Base-by-base conservation (phyloP, 306 rosid genomes). In the Quercus alba region DNA sequence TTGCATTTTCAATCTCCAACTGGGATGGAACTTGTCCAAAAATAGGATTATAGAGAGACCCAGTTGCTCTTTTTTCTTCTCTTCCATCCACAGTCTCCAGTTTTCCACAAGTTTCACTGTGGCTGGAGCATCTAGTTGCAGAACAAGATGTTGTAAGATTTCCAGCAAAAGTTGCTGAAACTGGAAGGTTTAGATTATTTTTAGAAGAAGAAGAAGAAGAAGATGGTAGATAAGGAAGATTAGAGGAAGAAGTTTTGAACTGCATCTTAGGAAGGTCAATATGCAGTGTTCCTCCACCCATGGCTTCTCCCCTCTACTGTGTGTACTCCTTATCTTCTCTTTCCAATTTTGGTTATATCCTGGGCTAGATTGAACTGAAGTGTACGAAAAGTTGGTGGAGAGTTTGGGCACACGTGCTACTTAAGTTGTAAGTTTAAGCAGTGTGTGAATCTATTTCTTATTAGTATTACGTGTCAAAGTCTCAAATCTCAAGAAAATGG, bases 11-110 rank as follows among this genome's bases (percentile, higher is more conserved):
- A 75, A 91, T 89, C 86, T 93, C 96, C 25, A n/a, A 1, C 64
- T 52, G 84, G 59, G 93, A 86, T 21, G 94, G 96, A 77, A 84
- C 89, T 41, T 80, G 54, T 3, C 84, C 85, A 67, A 92, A 88
- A 14, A 82, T 82, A 21, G 61, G 73, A 62, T 82, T 77, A 73
- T 19, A 20, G 64, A 61, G 58, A 70, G 72, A 30, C 33, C 68
- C 84, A 54, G 54, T 71, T 25, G 69, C 59, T 82, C 31, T 58
- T 25, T 17, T 55, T 5, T 75, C 84, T 28, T 84, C 89, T 52
- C 66, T 57, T 21, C 70, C 79, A 20, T 72, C n/a, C 12, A 51
- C 67, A 21, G 57, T 3, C 72, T 70, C 81, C 21, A 28, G 31
- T 6, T 71, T 72, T 46, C 49, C 75, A 84, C 79, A 25, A 31